Evolutionary conservation across 2,329 filamentous ascomycete species (phyloP), one percentile per base, ranked within the genome.

Genomic region (Aspergillus ruber): DNA sequence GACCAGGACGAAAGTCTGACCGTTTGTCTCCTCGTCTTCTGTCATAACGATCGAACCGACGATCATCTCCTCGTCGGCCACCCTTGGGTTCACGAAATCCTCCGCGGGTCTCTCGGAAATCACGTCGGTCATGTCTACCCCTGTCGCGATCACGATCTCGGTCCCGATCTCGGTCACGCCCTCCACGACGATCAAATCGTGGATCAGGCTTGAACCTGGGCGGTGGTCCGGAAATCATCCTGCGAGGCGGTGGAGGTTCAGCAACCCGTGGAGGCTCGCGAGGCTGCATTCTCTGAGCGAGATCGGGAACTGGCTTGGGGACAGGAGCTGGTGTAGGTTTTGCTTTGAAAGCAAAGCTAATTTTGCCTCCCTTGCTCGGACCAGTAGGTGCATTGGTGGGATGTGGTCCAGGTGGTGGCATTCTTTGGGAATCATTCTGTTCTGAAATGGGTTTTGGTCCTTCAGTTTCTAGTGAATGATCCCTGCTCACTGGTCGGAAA

Each of bases 331-430:
- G 75, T 3, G 78, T 75, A 18, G 83, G 80, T 62, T 86, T 91
- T 48, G 84, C 80, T 65, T 96, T 96, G 68, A 97, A 89, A 1
- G 90, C 89, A 66, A 97, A 97, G 65, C 89, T 94, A 61, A 96
- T 94, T 69, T 91, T 93, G 40, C 82, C 82, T 2, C 73, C 72
- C 49, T 74, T 72, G 62, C 74, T 65, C 50, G 69, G 61, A 50
- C 36, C 36, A 12, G 78, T 74, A n/a, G 79, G 74, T 4, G 79
- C 76, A 2, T 75, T 73, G 17, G 78, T 74, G 2, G 77, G 69
- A 35, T 79, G 73, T 48, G 79, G 78, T 48, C 68, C 74, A 9
- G 80, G 75, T 17, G 78, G 78, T 25, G 77, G 76, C 69, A 81
- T 79, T 46, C 75, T 72, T 48, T 79, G 75, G 18, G 69, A 63